A percentile compares a stretch with the other conserved stretches of the same genome.
Conservation (phyloP, 2,329 filamentous ascomycete species). For the Aspergillus hiratsukae region DNA sequence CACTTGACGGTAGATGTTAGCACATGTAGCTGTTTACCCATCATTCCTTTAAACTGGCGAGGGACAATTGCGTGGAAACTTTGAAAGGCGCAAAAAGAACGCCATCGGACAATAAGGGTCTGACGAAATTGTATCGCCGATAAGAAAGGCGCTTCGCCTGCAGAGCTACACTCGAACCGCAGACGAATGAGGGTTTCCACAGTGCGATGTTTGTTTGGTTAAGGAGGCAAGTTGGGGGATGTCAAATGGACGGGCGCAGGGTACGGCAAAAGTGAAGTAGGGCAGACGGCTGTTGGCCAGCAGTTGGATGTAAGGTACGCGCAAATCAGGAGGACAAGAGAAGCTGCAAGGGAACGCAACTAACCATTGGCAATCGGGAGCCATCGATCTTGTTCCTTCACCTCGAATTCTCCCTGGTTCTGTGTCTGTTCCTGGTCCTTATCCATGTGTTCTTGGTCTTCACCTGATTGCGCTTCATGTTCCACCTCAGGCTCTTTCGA, state of each 20-base stretch:
- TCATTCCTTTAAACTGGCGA: not conserved
- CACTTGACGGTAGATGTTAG: constrained; percentile 71
- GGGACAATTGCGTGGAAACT: not conserved
- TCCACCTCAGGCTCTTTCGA: constrained; percentile 85
- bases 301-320: constrained; percentile 40
- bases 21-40: constrained; percentile 2
- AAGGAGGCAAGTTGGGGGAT: constrained; percentile 10
- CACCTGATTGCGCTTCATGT: constrained; percentile 87
- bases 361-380: constrained; percentile 99
- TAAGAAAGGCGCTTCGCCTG: not conserved
- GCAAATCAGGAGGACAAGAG: constrained; percentile 47
- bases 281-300: constrained; percentile 26
- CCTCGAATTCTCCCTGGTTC: constrained; percentile 88
- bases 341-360: constrained; percentile 50
- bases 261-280: constrained; percentile 25
- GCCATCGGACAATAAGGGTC: not conserved
- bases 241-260: constrained; percentile 24
- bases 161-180: not conserved
- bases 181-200: not conserved
- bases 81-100: not conserved
- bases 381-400: constrained; percentile 99
- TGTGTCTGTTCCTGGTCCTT: constrained; percentile 64
- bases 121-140: not conserved
- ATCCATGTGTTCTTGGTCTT: constrained; percentile 88
- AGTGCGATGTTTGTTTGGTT: not conserved